phyloP scores from a whole-genome alignment of 148 eudicot genomes.

The Polygonum aviculare region DNA sequence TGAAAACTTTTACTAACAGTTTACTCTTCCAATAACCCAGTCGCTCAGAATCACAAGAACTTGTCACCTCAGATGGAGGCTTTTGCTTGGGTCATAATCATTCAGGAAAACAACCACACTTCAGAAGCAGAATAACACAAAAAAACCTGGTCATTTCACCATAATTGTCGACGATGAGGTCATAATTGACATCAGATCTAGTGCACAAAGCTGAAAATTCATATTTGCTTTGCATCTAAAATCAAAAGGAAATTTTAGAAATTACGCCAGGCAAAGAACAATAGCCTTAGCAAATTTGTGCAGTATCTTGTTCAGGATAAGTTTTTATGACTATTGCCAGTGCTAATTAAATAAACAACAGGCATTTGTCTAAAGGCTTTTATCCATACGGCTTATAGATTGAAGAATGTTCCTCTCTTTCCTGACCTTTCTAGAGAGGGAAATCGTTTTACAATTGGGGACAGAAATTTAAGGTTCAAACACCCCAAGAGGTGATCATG shows the following conservation, averaged over 20 bases:
- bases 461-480: background rate
- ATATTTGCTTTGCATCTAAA: background rate
- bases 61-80: slow-evolving; percentile 1
- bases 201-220: background rate
- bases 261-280: background rate
- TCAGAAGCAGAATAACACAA: background rate
- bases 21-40: background rate
- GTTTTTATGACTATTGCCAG: background rate
- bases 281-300: background rate
- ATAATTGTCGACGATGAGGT: background rate
- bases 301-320: background rate
- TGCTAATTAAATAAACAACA: background rate
- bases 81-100: background rate
- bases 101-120: background rate
- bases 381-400: background rate
- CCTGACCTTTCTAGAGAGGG: background rate
- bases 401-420: background rate
- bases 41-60: background rate
- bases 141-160: background rate
- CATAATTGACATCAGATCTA: background rate
- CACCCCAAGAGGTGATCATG: background rate
- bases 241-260: background rate
- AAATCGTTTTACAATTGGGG: background rate
- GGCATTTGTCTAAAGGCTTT: background rate
- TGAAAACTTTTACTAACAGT: background rate